These are phyloP conservation scores for Phytophthora pseudosyringae DNA, from an alignment of 352 stramenopile species.

Conservation along the genomic window DNA sequence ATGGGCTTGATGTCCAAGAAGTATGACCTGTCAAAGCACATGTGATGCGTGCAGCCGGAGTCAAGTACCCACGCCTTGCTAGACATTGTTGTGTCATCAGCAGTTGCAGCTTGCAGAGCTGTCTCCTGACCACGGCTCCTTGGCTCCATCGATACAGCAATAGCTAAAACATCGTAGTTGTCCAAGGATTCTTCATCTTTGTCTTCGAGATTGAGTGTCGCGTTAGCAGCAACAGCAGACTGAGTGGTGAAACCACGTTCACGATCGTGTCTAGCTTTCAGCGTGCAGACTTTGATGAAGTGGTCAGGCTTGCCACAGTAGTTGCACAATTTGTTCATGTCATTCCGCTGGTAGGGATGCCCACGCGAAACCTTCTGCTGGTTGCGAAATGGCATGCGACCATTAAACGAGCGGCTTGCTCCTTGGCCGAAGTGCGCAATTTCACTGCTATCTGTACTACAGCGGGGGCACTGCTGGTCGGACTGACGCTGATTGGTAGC, in stretches of 20 bases:
- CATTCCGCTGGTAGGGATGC: slow-evolving; percentile 1
- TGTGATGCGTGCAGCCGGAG: slow-evolving; percentile 13
- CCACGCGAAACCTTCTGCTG: background rate
- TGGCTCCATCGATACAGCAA: background rate
- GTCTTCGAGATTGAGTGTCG: too few species aligned
- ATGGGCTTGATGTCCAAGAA: background rate
- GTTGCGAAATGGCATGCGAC: background rate
- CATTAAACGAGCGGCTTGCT: background rate
- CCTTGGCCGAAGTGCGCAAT: slow-evolving; percentile 6
- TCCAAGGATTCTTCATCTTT: slow-evolving; percentile 5
- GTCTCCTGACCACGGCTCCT: background rate
- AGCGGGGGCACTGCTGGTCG: background rate
- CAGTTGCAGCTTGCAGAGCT: background rate
- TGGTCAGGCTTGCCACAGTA: slow-evolving; percentile 1
- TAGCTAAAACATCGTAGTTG: background rate
- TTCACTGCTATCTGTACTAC: too few species aligned
- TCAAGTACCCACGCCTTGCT: slow-evolving; percentile 5
- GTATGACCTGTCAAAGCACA: slow-evolving; percentile 9
- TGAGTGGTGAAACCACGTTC: slow-evolving; percentile 9
- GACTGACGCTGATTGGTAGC: background rate
- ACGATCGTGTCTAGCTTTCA: slow-evolving; percentile 10
- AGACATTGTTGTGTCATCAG: background rate
- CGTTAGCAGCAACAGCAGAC: too few species aligned
- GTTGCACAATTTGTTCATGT: background rate
- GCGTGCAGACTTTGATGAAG: background rate